phyloP scores from a whole-genome alignment of 169 alveolate species.

The Toxoplasma gondii region DNA sequence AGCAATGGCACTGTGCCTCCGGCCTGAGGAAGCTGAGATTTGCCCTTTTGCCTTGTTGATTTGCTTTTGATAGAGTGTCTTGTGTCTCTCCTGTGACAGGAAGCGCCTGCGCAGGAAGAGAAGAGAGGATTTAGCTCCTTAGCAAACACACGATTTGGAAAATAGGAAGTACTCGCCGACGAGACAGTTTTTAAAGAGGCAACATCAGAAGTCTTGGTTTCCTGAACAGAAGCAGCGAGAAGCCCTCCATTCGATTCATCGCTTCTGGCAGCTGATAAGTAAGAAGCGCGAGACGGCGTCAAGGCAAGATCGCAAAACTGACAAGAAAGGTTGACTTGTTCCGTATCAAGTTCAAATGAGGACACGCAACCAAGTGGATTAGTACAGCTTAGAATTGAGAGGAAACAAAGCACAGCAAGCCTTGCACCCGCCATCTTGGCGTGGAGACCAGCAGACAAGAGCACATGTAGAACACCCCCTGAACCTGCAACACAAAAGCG shows the following conservation, averaged over 20 bases:
- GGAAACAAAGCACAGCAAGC: not conserved
- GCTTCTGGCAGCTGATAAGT: too few relatives aligned
- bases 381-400: not conserved
- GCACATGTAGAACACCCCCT: too few relatives aligned
- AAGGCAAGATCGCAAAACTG: not conserved
- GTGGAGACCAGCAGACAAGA: not conserved
- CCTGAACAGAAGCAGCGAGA: too few relatives aligned
- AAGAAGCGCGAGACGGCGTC: too few relatives aligned
- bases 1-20: not conserved
- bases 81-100: not conserved
- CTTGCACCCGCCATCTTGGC: slow-evolving; percentile 8
- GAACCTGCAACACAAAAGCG: too few relatives aligned
- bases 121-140: not conserved
- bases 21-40: not conserved
- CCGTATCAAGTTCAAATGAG: not conserved
- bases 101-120: not conserved
- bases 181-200: too few relatives aligned
- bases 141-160: not conserved
- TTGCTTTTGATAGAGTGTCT: not conserved
- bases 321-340: not conserved
- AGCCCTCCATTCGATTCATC: too few relatives aligned
- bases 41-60: not conserved
- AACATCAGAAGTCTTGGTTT: too few relatives aligned
- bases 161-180: too few relatives aligned
- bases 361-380: not conserved